phyloP scores from a whole-genome alignment of 1,284 basidiomycete genomes.

The Malassezia sympodialis region DNA sequence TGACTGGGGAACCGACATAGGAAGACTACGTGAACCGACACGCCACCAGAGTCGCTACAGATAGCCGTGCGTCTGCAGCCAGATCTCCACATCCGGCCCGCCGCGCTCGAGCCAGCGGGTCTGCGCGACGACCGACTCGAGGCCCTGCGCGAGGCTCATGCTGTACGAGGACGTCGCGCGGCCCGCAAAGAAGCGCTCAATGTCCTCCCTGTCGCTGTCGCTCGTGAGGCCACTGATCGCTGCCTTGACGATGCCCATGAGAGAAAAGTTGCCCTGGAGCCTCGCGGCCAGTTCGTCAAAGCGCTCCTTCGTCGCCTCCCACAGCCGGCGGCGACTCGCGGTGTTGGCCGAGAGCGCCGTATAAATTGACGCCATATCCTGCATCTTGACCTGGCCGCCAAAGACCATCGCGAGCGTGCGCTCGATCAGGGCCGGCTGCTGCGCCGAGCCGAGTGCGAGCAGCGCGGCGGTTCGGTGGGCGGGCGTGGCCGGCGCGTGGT shows the following conservation, averaged over 20 bases:
- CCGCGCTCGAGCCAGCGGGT: conserved; percentile 58
- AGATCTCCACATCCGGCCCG: conserved; percentile 54
- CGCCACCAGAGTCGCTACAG: neutral
- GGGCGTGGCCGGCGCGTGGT: conserved; percentile 56
- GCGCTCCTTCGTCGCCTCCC: conserved; percentile 46
- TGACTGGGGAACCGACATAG: conserved; percentile 33
- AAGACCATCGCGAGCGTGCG: conserved; percentile 45
- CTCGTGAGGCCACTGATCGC: conserved; percentile 60
- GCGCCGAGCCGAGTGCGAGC: conserved; percentile 41
- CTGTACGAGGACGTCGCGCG: conserved; percentile 49
- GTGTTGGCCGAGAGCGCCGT: conserved; percentile 41
- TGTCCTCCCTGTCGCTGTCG: conserved; percentile 60
- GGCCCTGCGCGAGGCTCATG: conserved; percentile 58
- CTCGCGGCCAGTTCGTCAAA: conserved; percentile 52
- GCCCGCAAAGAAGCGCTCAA: conserved; percentile 56
- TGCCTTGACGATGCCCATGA: conserved; percentile 49
- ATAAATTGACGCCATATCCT: conserved; percentile 48
- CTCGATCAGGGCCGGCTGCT: conserved; percentile 36
- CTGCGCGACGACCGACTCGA: conserved; percentile 60
- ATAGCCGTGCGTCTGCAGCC: conserved; percentile 52
- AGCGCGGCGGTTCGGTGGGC: conserved; percentile 49
- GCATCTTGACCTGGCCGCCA: conserved; percentile 47
- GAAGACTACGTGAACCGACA: conserved; percentile 43
- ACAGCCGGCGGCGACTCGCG: conserved; percentile 40
- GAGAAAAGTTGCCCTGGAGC: conserved; percentile 53